These are phyloP conservation scores for Raphidocelis subcapitata DNA, from an alignment of 139 green algal genomes.

Conservation along the genomic window DNA sequence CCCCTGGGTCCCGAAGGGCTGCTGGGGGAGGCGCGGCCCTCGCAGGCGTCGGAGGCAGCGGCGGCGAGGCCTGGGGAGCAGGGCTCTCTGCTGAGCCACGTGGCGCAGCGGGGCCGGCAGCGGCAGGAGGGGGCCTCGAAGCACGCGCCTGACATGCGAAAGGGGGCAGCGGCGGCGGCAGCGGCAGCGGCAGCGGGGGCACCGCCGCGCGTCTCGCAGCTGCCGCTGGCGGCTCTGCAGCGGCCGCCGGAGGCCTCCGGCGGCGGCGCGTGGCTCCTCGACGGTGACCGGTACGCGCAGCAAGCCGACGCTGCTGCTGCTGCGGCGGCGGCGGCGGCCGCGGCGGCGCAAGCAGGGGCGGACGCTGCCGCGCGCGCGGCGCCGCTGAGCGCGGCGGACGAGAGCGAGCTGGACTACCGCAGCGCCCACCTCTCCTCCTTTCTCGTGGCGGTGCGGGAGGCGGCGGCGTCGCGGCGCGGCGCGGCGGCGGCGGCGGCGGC, in stretches of 20 bases:
- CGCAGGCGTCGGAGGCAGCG: not conserved
- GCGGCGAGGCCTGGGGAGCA: not conserved
- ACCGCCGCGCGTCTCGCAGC: not conserved
- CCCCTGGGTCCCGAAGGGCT: not conserved
- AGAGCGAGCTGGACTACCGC: not conserved
- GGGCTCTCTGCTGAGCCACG: not conserved
- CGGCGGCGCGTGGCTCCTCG: no score
- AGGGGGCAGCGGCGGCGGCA: not conserved
- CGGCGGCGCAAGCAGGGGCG: not conserved
- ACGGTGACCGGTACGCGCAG: not conserved
- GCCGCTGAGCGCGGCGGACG: not conserved
- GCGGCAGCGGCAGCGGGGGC: not conserved
- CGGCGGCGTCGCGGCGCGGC: slow-evolving; percentile 3
- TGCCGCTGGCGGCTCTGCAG: not conserved
- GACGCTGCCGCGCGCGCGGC: not conserved
- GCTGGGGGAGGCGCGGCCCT: slow-evolving; percentile 3
- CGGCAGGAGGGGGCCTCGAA: not conserved
- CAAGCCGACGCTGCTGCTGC: not conserved
- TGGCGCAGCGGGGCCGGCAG: no score
- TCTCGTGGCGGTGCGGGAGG: slow-evolving; percentile 3
- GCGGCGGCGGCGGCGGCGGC: no score
- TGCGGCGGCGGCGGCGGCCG: not conserved
- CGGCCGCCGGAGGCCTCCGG: not conserved
- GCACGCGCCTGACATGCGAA: not conserved
- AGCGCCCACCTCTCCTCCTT: slow-evolving; percentile 2